Evolutionary conservation across 306 rosid species (phyloP).

Genomic region (Senna tora): DNA sequence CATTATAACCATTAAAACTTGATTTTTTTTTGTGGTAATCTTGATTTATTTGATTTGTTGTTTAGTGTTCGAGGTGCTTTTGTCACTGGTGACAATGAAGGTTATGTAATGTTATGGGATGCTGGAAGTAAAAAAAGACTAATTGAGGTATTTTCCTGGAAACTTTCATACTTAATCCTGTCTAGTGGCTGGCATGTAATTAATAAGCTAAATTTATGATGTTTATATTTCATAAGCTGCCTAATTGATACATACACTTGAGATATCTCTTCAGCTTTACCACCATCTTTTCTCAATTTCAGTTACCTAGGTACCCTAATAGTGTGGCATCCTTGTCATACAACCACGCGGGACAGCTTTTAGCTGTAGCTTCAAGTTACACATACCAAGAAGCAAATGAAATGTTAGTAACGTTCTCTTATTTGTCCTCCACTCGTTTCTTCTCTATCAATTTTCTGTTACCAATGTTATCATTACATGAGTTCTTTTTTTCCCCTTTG

Average conservation of each 20-base stretch:
- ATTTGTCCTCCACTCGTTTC: slow-evolving; percentile 18
- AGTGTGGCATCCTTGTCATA: slow-evolving; percentile 49
- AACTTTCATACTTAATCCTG: neutral
- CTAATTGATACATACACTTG: neutral
- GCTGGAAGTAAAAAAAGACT: slow-evolving; percentile 51
- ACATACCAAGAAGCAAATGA: slow-evolving; percentile 80
- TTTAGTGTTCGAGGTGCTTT: slow-evolving; percentile 51
- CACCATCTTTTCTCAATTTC: slow-evolving; percentile 19
- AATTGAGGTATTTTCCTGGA: slow-evolving; percentile 48
- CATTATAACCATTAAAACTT: slow-evolving; percentile 8
- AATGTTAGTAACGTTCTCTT: slow-evolving; percentile 49
- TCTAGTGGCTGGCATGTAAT: neutral
- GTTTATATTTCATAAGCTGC: neutral
- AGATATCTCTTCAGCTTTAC: neutral
- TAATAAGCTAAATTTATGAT: neutral
- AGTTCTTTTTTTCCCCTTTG: neutral
- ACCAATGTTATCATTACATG: neutral
- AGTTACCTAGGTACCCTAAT: slow-evolving; percentile 56
- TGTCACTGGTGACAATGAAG: slow-evolving; percentile 65
- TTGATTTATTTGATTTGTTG: slow-evolving; percentile 26
- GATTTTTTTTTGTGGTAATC: too few species aligned
- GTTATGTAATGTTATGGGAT: slow-evolving; percentile 60
- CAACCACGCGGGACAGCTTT: slow-evolving; percentile 41
- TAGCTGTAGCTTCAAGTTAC: slow-evolving; percentile 74
- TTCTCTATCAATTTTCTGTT: slow-evolving; percentile 5